These are phyloP conservation scores for Cenchrus fungigraminus DNA, from an alignment of 176 grass and related monocot genomes.

Conservation along the genomic window DNA sequence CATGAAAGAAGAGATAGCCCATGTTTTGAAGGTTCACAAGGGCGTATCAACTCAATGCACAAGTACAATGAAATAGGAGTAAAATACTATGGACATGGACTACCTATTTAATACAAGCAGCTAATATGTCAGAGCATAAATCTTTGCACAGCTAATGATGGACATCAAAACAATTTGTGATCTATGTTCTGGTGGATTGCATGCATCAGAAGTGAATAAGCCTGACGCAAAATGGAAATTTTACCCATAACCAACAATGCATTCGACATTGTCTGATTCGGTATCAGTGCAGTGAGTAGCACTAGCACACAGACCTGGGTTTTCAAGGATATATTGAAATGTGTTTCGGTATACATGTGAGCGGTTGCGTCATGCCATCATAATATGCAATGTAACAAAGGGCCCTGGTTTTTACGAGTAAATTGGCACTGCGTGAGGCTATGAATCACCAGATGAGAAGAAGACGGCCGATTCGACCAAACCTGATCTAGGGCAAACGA, in stretches of 20 bases:
- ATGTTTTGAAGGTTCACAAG: background rate
- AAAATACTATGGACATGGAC: too few species aligned
- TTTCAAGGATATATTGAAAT: background rate
- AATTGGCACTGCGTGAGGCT: background rate
- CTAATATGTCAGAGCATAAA: background rate
- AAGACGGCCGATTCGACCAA: background rate
- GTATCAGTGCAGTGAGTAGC: background rate
- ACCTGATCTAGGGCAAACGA: background rate
- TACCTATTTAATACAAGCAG: too few species aligned
- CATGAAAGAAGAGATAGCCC: background rate
- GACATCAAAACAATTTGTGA: background rate
- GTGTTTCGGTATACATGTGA: too few species aligned
- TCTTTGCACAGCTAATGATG: background rate
- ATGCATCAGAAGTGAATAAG: background rate
- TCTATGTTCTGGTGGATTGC: background rate
- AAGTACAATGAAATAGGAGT: conserved; percentile 1
- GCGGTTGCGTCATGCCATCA: background rate
- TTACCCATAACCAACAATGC: background rate
- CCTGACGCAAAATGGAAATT: background rate
- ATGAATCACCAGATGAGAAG: background rate
- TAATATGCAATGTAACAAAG: background rate
- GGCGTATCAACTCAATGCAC: background rate
- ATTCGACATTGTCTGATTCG: background rate
- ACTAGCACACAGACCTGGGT: background rate
- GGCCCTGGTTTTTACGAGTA: background rate